Evolutionary conservation across 805 yeast genomes (phyloP).

Genomic region (Candida insectorum): DNA sequence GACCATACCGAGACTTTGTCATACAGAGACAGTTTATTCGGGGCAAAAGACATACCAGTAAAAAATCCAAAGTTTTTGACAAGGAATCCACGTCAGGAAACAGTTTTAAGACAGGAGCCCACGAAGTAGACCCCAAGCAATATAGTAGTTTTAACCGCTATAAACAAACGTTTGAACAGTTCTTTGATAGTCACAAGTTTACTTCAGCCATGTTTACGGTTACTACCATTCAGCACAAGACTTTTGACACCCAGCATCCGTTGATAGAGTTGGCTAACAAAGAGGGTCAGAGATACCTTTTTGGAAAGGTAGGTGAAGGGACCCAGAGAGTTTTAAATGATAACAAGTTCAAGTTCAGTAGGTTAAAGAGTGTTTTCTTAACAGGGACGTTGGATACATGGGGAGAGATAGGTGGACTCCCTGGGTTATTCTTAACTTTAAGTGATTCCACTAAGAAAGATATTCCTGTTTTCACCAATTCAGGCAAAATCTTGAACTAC

Average conservation of each 20-base stretch:
- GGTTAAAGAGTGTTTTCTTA: constrained; percentile 62
- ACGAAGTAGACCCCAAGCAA: neutral
- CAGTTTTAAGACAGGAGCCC: no score
- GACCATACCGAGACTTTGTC: no score
- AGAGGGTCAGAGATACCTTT: constrained; percentile 54
- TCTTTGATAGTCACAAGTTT: constrained; percentile 12
- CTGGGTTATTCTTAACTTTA: constrained; percentile 80
- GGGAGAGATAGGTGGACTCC: constrained; percentile 85
- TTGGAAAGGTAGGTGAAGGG: constrained; percentile 87
- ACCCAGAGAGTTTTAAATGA: constrained; percentile 72
- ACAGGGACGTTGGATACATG: constrained; percentile 72
- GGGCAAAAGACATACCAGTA: no score
- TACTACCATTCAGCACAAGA: constrained; percentile 50
- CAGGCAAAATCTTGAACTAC: constrained; percentile 33
- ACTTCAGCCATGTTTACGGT: constrained; percentile 44
- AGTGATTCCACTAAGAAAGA: constrained; percentile 70
- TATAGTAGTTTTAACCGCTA: neutral
- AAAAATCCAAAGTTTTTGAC: no score
- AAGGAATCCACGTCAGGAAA: no score
- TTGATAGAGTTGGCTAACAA: constrained; percentile 47
- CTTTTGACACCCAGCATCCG: constrained; percentile 56
- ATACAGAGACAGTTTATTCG: no score
- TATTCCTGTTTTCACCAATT: constrained; percentile 50
- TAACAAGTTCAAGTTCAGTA: constrained; percentile 53
- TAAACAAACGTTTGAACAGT: constrained; percentile 7